These are phyloP conservation scores for Solanum chiquidenum DNA, from an alignment of 257 asterid species.

Conservation along the genomic window DNA sequence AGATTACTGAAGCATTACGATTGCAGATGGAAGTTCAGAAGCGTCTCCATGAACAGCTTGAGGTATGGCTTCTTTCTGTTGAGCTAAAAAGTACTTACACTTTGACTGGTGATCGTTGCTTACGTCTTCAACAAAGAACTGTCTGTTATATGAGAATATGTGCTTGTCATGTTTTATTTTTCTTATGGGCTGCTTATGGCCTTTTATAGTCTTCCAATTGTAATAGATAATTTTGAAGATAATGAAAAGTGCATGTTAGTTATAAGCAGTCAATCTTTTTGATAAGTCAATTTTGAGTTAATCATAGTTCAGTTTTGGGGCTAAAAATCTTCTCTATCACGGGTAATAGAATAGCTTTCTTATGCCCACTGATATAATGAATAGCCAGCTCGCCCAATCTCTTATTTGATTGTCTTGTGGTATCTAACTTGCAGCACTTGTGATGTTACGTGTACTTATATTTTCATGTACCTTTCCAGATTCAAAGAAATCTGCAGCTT, in stretches of 20 bases:
- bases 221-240: neutral
- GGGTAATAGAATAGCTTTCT: neutral
- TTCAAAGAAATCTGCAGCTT: constrained; percentile 86
- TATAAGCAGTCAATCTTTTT: neutral
- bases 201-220: neutral
- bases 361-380: neutral
- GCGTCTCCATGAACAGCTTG: constrained; percentile 92
- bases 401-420: neutral
- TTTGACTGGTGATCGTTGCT: neutral
- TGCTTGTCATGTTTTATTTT: neutral
- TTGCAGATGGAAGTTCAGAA: constrained; percentile 94
- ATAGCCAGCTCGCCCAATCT: neutral
- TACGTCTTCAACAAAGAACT: neutral
- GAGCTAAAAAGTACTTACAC: neutral
- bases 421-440: neutral
- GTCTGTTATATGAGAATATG: neutral
- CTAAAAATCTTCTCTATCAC: neutral
- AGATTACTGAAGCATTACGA: constrained; percentile 85
- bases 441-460: neutral
- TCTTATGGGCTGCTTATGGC: neutral
- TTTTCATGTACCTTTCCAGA: constrained; percentile 33
- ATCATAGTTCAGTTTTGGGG: neutral
- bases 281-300: neutral
- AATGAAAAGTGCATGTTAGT: neutral
- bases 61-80: constrained; percentile 38